Conservation (phyloP, 1,139 yeast genomes). For the Taiozyma sp. region DNA sequence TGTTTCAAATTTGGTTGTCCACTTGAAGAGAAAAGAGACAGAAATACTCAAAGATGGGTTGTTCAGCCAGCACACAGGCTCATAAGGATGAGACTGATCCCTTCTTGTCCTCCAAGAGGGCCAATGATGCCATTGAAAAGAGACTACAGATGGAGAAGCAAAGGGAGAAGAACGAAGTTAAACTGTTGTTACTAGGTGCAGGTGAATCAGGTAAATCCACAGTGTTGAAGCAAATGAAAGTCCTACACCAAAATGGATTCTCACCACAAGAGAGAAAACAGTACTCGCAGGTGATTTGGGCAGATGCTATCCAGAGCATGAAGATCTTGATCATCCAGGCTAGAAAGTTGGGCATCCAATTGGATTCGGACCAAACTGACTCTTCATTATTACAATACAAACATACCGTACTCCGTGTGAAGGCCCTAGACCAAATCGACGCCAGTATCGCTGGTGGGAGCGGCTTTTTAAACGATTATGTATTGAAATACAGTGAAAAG, state of each 20-base stretch:
- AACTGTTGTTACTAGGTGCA: slow-evolving; percentile 77
- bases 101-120: slow-evolving; percentile 42
- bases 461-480: slow-evolving; percentile 59
- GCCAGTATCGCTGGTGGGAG: slow-evolving; percentile 68
- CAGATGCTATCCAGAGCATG: slow-evolving; percentile 88
- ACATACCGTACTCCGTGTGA: slow-evolving; percentile 47
- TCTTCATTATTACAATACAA: slow-evolving; percentile 44
- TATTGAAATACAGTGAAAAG: slow-evolving; percentile 55
- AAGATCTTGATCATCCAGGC: slow-evolving; percentile 74
- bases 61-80: slow-evolving; percentile 54
- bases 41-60: slow-evolving; percentile 26
- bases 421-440: slow-evolving; percentile 59
- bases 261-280: slow-evolving; percentile 73
- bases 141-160: slow-evolving; percentile 51
- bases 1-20: background rate
- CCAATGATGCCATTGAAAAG: slow-evolving; percentile 68
- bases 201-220: slow-evolving; percentile 98
- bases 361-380: slow-evolving; percentile 54
- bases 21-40: background rate
- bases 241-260: slow-evolving; percentile 85
- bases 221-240: slow-evolving; percentile 85
- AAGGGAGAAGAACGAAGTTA: slow-evolving; percentile 49
- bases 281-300: slow-evolving; percentile 91
- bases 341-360: slow-evolving; percentile 50
- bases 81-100: slow-evolving; percentile 44